Conservation (phyloP, 768 basidiomycete genomes). For the Pleurotus cornucopiae region DNA sequence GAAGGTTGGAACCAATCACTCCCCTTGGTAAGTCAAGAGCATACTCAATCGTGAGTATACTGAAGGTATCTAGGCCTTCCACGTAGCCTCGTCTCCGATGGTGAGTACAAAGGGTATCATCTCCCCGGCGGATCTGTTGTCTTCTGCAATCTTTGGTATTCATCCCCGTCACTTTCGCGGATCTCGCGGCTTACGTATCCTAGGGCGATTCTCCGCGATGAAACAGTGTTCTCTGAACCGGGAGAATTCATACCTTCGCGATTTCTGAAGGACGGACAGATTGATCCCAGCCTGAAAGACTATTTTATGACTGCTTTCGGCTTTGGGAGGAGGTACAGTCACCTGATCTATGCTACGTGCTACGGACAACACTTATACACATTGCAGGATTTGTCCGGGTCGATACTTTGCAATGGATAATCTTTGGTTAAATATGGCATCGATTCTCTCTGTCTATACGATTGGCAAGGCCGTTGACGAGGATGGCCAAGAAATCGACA, state of each 20-base stretch:
- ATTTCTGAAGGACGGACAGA: slow-evolving; percentile 14
- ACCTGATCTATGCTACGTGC: background rate
- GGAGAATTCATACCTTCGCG: slow-evolving; percentile 14
- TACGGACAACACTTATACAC: too few relatives aligned
- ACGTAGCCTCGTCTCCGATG: background rate
- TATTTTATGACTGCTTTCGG: background rate
- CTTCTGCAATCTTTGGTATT: background rate
- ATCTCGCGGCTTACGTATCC: background rate
- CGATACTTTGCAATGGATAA: too few relatives aligned
- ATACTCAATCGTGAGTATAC: too few relatives aligned
- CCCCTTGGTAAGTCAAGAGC: background rate
- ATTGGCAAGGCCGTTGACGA: too few relatives aligned
- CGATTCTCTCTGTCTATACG: too few relatives aligned
- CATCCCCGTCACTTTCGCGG: background rate
- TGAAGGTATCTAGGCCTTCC: background rate
- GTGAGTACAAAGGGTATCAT: background rate
- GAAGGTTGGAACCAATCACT: background rate
- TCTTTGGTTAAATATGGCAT: too few relatives aligned
- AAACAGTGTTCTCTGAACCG: slow-evolving; percentile 12
- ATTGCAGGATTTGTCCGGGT: too few relatives aligned
- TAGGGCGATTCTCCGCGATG: slow-evolving; percentile 12
- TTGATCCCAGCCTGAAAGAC: slow-evolving; percentile 1
- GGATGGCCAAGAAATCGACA: too few relatives aligned
- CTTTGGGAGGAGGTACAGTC: background rate
- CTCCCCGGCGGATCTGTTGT: background rate